Conservation (phyloP, 1,139 yeast species). For the Kazachstania sp. region DNA sequence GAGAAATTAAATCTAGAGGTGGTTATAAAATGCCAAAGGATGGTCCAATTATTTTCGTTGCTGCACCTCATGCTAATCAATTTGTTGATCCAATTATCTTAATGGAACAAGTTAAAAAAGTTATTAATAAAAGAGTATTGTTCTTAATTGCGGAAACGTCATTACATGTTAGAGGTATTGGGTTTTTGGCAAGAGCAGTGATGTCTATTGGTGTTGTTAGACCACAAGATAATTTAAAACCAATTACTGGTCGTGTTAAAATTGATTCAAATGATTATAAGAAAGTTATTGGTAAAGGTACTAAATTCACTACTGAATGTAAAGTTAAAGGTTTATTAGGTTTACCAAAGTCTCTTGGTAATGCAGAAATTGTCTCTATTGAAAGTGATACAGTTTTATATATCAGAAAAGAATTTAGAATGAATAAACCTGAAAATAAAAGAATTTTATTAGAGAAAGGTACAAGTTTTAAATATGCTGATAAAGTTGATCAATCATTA, state of each 20-base stretch:
- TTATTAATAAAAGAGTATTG: conserved; percentile 29
- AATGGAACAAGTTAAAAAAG: conserved; percentile 48
- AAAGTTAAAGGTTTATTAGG: conserved; percentile 52
- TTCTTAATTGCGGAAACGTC: conserved; percentile 61
- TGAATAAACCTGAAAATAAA: conserved; percentile 30
- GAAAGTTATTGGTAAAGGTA: conserved; percentile 9
- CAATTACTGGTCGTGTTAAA: conserved; percentile 12
- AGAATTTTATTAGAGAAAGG: conserved; percentile 40
- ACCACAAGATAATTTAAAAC: conserved; percentile 55
- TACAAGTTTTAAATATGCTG: conserved; percentile 48
- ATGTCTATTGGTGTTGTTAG: conserved; percentile 67
- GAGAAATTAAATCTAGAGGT: conserved; percentile 64
- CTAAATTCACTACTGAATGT: conserved; percentile 14
- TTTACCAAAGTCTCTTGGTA: conserved; percentile 51
- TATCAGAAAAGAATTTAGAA: conserved; percentile 43
- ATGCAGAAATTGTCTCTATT: conserved; percentile 45
- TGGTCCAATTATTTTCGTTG: conserved; percentile 60
- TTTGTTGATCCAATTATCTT: conserved; percentile 64
- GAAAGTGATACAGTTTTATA: conserved; percentile 45
- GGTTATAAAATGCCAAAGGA: conserved; percentile 53
- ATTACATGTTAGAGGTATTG: conserved; percentile 45
- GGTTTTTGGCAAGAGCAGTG: conserved; percentile 47
- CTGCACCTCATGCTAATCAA: conserved; percentile 79
- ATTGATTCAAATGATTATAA: conserved; percentile 7
- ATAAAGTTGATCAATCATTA: conserved; percentile 51